Conservation (phyloP, 148 eudicot genomes). For the Tetragonia tetragonoides region DNA sequence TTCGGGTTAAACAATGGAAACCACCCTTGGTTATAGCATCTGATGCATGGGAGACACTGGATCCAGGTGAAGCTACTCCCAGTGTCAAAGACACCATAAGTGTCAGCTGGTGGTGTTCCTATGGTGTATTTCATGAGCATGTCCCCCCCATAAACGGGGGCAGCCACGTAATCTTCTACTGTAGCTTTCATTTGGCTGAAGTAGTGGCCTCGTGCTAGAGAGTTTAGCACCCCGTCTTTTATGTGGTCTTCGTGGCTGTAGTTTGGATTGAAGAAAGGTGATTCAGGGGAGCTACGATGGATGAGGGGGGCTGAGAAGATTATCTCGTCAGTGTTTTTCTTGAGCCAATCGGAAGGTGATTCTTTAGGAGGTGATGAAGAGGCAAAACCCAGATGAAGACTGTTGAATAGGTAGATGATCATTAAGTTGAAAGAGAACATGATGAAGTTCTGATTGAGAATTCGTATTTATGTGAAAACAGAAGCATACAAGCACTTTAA, state of each 20-base stretch:
- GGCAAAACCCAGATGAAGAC: constrained; percentile 10
- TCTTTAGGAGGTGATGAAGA: background rate
- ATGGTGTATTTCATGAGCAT: constrained; percentile 31
- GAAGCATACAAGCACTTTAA: constrained; percentile 10
- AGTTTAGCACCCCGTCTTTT: constrained; percentile 20
- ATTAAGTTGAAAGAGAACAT: constrained; percentile 17
- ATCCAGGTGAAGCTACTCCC: constrained; percentile 34
- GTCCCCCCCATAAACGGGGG: constrained; percentile 31
- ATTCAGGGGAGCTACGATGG: constrained; percentile 31
- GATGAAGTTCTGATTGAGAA: constrained; percentile 16
- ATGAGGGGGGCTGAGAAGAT: constrained; percentile 28
- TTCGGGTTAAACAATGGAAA: constrained; percentile 28
- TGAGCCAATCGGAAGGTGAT: background rate
- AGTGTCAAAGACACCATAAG: constrained; percentile 31
- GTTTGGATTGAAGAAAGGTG: constrained; percentile 25
- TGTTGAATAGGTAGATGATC: constrained; percentile 13
- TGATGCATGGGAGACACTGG: constrained; percentile 30
- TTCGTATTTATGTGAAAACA: constrained; percentile 2
- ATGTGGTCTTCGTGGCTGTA: constrained; percentile 24
- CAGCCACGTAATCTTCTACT: constrained; percentile 13
- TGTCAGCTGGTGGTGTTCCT: constrained; percentile 24
- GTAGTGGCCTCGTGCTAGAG: constrained; percentile 26
- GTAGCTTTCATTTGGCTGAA: constrained; percentile 21
- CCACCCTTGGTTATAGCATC: constrained; percentile 24
- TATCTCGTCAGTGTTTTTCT: background rate